Evolutionary conservation across 2,329 filamentous ascomycete genomes (phyloP).

Genomic region (Mariannaea sp.): DNA sequence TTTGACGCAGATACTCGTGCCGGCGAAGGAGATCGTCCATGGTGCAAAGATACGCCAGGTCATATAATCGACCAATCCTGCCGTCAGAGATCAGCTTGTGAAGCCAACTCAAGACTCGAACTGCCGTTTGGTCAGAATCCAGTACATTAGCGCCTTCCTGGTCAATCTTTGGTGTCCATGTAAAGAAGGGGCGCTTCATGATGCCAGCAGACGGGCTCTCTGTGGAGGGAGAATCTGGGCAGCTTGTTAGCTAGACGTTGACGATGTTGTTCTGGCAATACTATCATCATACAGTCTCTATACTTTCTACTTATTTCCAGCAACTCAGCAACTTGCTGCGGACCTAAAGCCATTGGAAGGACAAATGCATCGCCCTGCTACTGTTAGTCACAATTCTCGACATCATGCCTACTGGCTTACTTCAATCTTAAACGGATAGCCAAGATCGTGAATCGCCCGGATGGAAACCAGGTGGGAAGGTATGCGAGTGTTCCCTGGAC

Average conservation of each 20-base stretch:
- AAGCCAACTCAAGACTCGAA: background rate
- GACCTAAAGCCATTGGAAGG: background rate
- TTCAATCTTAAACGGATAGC: background rate
- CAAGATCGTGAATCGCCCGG: background rate
- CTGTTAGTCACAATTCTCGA: background rate
- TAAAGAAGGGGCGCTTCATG: background rate
- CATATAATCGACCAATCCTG: background rate
- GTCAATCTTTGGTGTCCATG: background rate
- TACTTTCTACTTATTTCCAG: background rate
- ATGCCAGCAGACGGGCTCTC: background rate
- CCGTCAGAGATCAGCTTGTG: background rate
- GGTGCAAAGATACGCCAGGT: background rate
- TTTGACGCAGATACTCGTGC: background rate
- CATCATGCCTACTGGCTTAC: background rate
- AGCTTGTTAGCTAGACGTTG: background rate
- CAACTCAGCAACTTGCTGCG: background rate
- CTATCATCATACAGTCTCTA: background rate
- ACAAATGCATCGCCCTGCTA: background rate
- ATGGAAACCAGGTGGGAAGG: background rate
- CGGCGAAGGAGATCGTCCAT: background rate
- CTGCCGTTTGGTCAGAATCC: background rate
- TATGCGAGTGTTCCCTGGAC: background rate
- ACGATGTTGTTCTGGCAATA: background rate
- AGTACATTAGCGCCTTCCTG: background rate
- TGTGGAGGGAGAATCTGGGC: background rate